These are phyloP conservation scores for Microbotryomycetes sp. DNA, from an alignment of 1,284 basidiomycete genomes.

Conservation along the genomic window DNA sequence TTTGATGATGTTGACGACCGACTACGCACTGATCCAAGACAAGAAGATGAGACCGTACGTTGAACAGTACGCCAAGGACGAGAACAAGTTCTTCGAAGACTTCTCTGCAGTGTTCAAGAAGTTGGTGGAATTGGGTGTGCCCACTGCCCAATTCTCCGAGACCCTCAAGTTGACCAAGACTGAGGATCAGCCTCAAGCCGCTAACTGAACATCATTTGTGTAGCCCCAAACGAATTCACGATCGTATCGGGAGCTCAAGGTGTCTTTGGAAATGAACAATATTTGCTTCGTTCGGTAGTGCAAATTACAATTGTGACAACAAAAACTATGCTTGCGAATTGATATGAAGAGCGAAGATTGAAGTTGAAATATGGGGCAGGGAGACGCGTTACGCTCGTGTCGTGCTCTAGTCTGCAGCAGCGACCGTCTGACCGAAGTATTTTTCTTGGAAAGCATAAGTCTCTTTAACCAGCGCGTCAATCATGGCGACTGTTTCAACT, in stretches of 20 bases:
- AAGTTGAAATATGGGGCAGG: too few relatives aligned
- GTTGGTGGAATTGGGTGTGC: not conserved
- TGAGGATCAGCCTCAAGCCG: not conserved
- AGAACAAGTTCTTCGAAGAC: constrained; percentile 82
- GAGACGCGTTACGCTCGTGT: not conserved
- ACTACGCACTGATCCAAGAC: constrained; percentile 74
- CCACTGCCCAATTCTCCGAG: not conserved
- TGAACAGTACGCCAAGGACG: constrained; percentile 73
- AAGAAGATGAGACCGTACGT: constrained; percentile 81
- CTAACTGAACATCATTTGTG: not conserved
- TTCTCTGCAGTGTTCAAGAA: constrained; percentile 69
- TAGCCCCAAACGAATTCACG: too few relatives aligned
- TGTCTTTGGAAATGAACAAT: not conserved
- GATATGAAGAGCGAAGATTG: not conserved
- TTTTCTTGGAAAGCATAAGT: constrained; percentile 78
- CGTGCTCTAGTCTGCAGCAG: not conserved
- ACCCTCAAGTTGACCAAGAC: not conserved
- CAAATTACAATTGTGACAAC: too few relatives aligned
- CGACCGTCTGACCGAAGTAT: constrained; percentile 40
- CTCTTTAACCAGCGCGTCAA: constrained; percentile 82
- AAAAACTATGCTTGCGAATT: too few relatives aligned
- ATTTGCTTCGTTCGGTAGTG: too few relatives aligned
- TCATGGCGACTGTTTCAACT: constrained; percentile 59
- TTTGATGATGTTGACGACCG: constrained; percentile 82
- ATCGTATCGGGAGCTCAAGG: too few relatives aligned